These are phyloP conservation scores for Phaeosphaeria sp. DNA, from an alignment of 2,329 filamentous ascomycete species.

Conservation along the genomic window DNA sequence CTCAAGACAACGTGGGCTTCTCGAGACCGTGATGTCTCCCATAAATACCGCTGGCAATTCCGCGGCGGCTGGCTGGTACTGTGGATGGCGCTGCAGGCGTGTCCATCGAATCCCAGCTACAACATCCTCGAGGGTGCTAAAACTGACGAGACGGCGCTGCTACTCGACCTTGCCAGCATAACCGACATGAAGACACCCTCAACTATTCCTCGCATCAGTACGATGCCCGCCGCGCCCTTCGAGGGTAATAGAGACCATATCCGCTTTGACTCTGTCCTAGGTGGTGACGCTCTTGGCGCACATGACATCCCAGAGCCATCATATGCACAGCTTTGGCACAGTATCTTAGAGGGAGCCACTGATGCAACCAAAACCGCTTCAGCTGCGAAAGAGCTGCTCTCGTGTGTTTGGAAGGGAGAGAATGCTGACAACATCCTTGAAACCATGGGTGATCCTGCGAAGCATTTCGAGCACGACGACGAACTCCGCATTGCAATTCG, in stretches of 20 bases:
- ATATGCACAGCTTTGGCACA: slow-evolving; percentile 18
- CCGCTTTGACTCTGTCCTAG: slow-evolving; percentile 16
- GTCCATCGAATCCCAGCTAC: slow-evolving; percentile 19
- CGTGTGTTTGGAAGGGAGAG: slow-evolving; percentile 13
- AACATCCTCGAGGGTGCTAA: slow-evolving; percentile 8
- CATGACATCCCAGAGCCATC: not conserved
- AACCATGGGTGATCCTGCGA: slow-evolving; percentile 22
- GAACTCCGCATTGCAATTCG: slow-evolving; percentile 17
- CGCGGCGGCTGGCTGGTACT: slow-evolving; percentile 28
- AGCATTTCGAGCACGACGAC: slow-evolving; percentile 13
- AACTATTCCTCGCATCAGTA: slow-evolving; percentile 3
- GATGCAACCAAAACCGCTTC: slow-evolving; percentile 12
- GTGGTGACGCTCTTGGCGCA: not conserved
- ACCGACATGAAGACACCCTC: not conserved
- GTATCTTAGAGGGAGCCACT: slow-evolving; percentile 18
- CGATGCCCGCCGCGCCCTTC: slow-evolving; percentile 8
- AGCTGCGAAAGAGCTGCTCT: slow-evolving; percentile 18
- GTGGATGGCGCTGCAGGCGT: slow-evolving; percentile 18
- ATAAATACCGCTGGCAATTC: slow-evolving; percentile 23
- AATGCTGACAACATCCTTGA: slow-evolving; percentile 20
- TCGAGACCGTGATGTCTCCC: slow-evolving; percentile 10
- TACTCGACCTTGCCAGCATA: slow-evolving; percentile 13
- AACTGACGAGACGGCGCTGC: slow-evolving; percentile 6
- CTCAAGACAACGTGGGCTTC: slow-evolving; percentile 12
- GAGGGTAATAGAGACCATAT: not conserved